Evolutionary conservation across 2,329 filamentous ascomycete genomes (phyloP).

Genomic region (Epichloe glyceriae): DNA sequence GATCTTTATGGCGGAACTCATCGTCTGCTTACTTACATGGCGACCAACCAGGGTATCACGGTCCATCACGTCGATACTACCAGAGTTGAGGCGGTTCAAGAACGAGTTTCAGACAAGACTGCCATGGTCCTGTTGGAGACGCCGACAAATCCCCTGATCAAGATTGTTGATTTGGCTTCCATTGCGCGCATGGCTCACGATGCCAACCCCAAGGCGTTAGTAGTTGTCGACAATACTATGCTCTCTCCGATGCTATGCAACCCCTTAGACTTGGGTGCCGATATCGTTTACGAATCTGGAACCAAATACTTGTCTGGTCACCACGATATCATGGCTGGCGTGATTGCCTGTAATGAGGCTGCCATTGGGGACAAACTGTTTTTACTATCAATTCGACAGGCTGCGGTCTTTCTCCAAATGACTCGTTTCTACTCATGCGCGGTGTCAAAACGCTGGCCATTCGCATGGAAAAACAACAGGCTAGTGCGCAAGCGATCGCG

Average conservation of each 20-base stretch:
- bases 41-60: constrained; percentile 76
- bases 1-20: constrained; percentile 95
- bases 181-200: constrained; percentile 69
- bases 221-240: constrained; percentile 98
- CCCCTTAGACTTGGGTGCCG: constrained; percentile 84
- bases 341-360: constrained; percentile 80
- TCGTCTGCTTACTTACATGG: constrained; percentile 82
- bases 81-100: constrained; percentile 53
- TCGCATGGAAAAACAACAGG: constrained; percentile 96
- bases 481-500: constrained; percentile 81
- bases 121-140: constrained; percentile 94
- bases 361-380: constrained; percentile 78
- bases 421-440: constrained; percentile 89
- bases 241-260: constrained; percentile 89
- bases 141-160: constrained; percentile 95
- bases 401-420: constrained; percentile 86
- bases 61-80: constrained; percentile 98
- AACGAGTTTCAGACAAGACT: constrained; percentile 64
- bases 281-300: constrained; percentile 93
- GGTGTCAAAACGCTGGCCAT: constrained; percentile 95
- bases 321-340: constrained; percentile 97
- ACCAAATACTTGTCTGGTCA: constrained; percentile 97
- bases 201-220: constrained; percentile 63
- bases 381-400: constrained; percentile 96
- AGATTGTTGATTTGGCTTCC: constrained; percentile 81